phyloP scores from a whole-genome alignment of 345 rosid genomes.

The Bruguiera gymnorhiza region DNA sequence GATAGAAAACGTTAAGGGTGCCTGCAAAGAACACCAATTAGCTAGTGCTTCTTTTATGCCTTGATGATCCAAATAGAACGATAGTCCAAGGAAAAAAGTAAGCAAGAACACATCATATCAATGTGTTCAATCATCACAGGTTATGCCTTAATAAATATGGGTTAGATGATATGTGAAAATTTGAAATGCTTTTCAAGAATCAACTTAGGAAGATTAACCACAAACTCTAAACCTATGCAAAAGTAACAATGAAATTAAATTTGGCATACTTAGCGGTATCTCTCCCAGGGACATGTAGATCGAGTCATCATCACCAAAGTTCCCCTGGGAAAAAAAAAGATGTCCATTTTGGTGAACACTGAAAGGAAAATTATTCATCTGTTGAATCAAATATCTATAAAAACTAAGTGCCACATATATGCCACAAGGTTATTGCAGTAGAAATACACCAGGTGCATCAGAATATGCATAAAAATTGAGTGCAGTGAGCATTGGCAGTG shows the following conservation, averaged over 20 bases:
- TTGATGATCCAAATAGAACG: neutral
- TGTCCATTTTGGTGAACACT: neutral
- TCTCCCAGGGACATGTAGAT: conserved; percentile 97
- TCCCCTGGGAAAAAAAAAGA: conserved; percentile 48
- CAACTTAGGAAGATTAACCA: conserved; percentile 18
- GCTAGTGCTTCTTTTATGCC: neutral
- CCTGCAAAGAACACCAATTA: neutral
- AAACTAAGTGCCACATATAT: neutral
- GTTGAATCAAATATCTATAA: neutral
- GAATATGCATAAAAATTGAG: neutral
- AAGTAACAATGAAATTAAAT: conserved; percentile 28
- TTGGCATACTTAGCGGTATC: conserved; percentile 81
- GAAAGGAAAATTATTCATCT: conserved; percentile 9
- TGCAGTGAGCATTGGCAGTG: neutral
- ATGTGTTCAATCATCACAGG: neutral
- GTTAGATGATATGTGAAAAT: conserved; percentile 5
- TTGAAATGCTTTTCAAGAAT: conserved; percentile 11
- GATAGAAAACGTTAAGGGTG: neutral
- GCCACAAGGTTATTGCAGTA: neutral
- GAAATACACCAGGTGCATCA: conserved; percentile 1
- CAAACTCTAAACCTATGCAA: conserved; percentile 22
- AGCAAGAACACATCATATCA: neutral
- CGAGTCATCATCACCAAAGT: conserved; percentile 78
- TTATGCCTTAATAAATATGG: conserved; percentile 12
- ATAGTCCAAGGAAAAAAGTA: too few species aligned